These are phyloP conservation scores for Cairneyella variabilis DNA, from an alignment of 495 filamentous ascomycete genomes.

Conservation along the genomic window DNA sequence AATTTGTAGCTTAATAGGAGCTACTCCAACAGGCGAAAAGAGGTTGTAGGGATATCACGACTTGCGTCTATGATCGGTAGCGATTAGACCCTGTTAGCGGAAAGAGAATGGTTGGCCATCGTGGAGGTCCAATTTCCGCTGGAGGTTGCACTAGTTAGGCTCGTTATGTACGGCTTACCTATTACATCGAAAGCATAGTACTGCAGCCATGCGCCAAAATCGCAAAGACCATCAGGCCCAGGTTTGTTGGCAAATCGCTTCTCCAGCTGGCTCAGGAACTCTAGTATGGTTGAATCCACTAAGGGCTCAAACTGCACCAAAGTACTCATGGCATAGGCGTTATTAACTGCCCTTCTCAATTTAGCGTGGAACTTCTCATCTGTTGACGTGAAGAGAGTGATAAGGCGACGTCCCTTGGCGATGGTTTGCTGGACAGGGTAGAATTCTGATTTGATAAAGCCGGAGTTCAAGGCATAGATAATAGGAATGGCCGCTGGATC, in stretches of 20 bases:
- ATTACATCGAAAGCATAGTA: conserved; percentile 42
- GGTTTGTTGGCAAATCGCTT: conserved; percentile 1
- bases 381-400: conserved; percentile 34
- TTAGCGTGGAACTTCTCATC: conserved; percentile 27
- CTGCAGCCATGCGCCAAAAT: conserved; percentile 36
- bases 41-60: not conserved
- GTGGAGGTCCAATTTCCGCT: too few relatives aligned
- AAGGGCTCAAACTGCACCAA: conserved; percentile 29
- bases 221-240: conserved; percentile 18
- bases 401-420: conserved; percentile 26
- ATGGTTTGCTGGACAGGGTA: conserved; percentile 6
- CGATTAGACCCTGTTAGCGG: too few relatives aligned
- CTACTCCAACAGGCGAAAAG: not conserved
- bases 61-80: too few relatives aligned
- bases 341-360: conserved; percentile 24
- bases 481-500: conserved; percentile 34
- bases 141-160: too few relatives aligned
- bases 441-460: not conserved
- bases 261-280: conserved; percentile 23
- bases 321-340: conserved; percentile 27
- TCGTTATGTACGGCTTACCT: too few relatives aligned
- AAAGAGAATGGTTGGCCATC: too few relatives aligned
- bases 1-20: too few relatives aligned
- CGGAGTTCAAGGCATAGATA: conserved; percentile 31
- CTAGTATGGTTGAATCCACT: conserved; percentile 25